A percentile compares a stretch with the other conserved stretches of the same genome.
These are phyloP conservation scores for Clavispora asparagi DNA, from an alignment of 805 yeast species.

Conservation along the genomic window DNA sequence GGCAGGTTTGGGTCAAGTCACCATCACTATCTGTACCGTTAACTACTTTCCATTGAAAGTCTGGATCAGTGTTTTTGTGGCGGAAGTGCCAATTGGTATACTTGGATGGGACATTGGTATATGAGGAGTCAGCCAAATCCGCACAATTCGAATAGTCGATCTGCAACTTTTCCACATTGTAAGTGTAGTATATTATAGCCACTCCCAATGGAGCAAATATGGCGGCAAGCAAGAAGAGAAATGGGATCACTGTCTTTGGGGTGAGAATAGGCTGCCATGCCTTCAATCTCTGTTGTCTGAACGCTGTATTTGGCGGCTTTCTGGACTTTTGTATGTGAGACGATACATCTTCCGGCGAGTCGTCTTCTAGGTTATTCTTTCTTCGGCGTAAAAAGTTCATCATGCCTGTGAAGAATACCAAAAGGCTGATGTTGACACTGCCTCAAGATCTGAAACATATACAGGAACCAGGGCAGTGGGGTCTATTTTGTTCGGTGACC, in stretches of 20 bases:
- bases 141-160: conserved; percentile 75
- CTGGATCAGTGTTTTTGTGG: conserved; percentile 30
- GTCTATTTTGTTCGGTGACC: too few species aligned
- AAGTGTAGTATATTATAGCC: conserved; percentile 73
- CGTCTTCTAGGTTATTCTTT: conserved; percentile 18
- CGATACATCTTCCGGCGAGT: conserved; percentile 8
- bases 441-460: not conserved
- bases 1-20: conserved; percentile 45
- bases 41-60: conserved; percentile 61
- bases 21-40: conserved; percentile 31
- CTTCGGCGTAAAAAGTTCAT: conserved; percentile 34
- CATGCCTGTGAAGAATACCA: not conserved
- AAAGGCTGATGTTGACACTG: conserved; percentile 1
- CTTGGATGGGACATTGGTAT: conserved; percentile 51
- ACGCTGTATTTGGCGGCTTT: conserved; percentile 61
- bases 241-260: conserved; percentile 85
- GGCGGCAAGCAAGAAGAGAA: conserved; percentile 66
- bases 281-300: conserved; percentile 66
- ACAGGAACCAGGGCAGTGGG: not conserved
- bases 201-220: conserved; percentile 90
- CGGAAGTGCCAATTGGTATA: conserved; percentile 61
- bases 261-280: conserved; percentile 87
- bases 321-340: conserved; percentile 25
- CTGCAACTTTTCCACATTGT: conserved; percentile 67
- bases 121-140: conserved; percentile 31